Evolutionary conservation across 1,284 basidiomycete genomes (phyloP), one percentile per base, ranked within the genome.

Genomic region (Irpex sp.): DNA sequence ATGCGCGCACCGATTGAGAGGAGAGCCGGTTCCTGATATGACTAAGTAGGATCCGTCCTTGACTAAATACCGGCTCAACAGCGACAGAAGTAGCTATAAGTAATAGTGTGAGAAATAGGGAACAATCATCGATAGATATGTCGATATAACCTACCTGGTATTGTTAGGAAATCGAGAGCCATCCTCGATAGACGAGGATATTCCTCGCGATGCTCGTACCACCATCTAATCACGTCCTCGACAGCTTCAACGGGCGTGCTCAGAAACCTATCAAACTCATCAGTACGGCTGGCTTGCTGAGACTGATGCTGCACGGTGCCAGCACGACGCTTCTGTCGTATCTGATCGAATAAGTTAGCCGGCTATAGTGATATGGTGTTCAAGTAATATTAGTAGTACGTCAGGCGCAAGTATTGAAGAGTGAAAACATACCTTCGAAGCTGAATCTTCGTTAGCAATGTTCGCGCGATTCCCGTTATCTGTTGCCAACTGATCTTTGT

Each of bases 101-200:
- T 62, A 27, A 24, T 13, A 66, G n/a, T 27, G n/a, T n/a, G n/a
- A n/a, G n/a, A n/a, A n/a, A n/a, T n/a, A n/a, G n/a, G n/a, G n/a
- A n/a, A n/a, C n/a, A n/a, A n/a, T n/a, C n/a, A n/a, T n/a, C n/a
- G n/a, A n/a, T n/a, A n/a, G n/a, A n/a, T 6, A 6, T 11, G 38
- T 9, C 5, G 32, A 38, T 6, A 69, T 32, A 65, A 83, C 84
- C 9, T 81, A 83, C 80, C 78, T 73, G 77, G 81, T 22, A 81
- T 80, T 1, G 75, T 75, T 1, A 82, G 72, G 65, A 82, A 83
- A 69, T 80, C 74, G 0, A 76, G 54, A 0, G 80, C 80, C 79
- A 83, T 82, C 3, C 70, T 70, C 6, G 79, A 80, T 6, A 83
- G 77, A 2, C 22, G 54, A 4, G 79, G 80, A 66, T 78, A 82